phyloP scores from a whole-genome alignment of 176 grass and related monocot species.

The Hsuehochloa calcarea region DNA sequence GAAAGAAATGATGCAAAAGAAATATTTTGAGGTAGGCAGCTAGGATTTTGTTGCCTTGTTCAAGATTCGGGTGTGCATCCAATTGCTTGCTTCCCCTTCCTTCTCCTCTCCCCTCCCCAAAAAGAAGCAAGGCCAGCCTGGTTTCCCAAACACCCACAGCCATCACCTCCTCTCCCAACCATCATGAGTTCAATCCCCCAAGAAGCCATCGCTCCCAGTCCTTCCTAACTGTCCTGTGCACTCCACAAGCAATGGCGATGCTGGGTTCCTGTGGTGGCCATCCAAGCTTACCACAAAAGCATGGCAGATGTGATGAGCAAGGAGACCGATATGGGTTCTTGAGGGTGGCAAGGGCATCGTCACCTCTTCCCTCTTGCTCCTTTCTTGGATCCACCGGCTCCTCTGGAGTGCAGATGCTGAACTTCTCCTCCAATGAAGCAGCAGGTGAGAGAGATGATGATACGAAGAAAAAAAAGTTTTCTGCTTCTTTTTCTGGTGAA shows the following conservation, averaged over 20 bases:
- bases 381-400: slow-evolving; percentile 37
- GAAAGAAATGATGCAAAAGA: no score
- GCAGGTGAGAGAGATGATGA: slow-evolving; percentile 25
- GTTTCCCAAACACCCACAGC: slow-evolving; percentile 20
- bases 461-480: background rate
- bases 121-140: slow-evolving; percentile 27
- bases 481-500: background rate
- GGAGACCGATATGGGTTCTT: slow-evolving; percentile 32
- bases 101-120: background rate
- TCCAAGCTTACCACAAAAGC: background rate
- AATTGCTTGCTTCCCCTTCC: slow-evolving; percentile 10
- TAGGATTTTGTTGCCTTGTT: slow-evolving; percentile 26
- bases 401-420: slow-evolving; percentile 33
- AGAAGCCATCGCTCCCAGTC: slow-evolving; percentile 10
- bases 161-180: background rate
- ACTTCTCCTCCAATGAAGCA: slow-evolving; percentile 38
- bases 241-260: slow-evolving; percentile 16
- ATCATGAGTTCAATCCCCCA: slow-evolving; percentile 10
- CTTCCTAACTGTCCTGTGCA: slow-evolving; percentile 15
- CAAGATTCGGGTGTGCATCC: slow-evolving; percentile 4
- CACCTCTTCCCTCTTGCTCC: background rate
- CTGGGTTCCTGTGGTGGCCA: background rate
- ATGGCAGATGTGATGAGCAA: slow-evolving; percentile 10
- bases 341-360: background rate
- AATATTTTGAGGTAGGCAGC: background rate